Base-by-base conservation (phyloP, 2,329 filamentous ascomycete genomes). In the Cercospora beticola region DNA sequence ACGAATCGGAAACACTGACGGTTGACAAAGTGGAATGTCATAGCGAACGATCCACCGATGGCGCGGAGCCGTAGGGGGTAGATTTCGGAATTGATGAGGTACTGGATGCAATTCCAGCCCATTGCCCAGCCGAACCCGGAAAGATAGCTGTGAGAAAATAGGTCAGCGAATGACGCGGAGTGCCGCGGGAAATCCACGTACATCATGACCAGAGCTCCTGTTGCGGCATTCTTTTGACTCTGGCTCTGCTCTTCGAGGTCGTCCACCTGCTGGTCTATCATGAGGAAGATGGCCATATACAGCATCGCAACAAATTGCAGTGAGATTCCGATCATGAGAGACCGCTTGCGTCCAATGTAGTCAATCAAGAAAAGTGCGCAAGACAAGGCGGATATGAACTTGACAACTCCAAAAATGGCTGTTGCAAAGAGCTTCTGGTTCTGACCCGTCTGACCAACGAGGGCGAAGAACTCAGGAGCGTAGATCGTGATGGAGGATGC, bases 281-380 rank as follows among this genome's bases (percentile, higher is more conserved):
- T 82, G 0, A 86, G 78, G 78, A 85, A 86, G 57, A 85, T 81
- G 16, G 83, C 84, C 78, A 86, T 83, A 76, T 86, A 87, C 2
- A 86, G 76, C 82, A 87, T 85, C n/a, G 82, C 77, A 10, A 86
- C n/a, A 33, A 68, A 69, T 54, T 71, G 71, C 5, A 68, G 58
- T 3, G 68, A 64, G 36, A 73, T 73, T 8, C 85, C 85, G n/a
- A 80, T 79, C 52, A 80, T 78, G 6, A 86, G 79, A 0, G 84
- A 79, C 14, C 83, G 79, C 79, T 93, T 93, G 68, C 92, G 89
- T 4, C 92, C 92, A 71, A 94, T 89, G 64, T 90, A 88, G 73
- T 94, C 92, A 71, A 94, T 90, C 8, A 94, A 85, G 85, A 94
- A 92, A 63, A 93, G 84, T 0, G 91, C 91, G 77, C 91, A 94